Base-by-base conservation (phyloP, 768 basidiomycete species). In the Xerocomus spinulosus region DNA sequence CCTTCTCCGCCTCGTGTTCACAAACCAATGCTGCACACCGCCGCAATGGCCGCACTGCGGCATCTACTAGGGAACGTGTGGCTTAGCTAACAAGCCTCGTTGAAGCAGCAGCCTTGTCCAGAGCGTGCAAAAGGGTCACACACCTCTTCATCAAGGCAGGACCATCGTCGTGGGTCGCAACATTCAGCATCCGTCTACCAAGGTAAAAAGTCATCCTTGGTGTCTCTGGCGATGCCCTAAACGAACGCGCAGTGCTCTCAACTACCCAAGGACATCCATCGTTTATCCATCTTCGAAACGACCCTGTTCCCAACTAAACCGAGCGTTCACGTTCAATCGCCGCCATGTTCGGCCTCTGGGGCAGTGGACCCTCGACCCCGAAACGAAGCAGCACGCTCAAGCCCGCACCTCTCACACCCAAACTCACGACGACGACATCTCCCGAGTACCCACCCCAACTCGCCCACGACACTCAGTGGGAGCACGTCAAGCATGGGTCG, bases 401-500 rank as follows among this genome's bases (percentile, higher is more conserved):
- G 32, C 50, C 51, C 15, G 8, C 42, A n/a, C 59, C 62, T 2
- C 53, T 64, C 29, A 30, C 62, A 2, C 62, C 59, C 3, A 52
- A 61, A 35, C 59, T 59, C 24, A 58, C 62, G 2, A 59, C 59
- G 0, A 7, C 39, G 9, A 46, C 41, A 3, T 36, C 56, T 26
- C 32, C 46, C 12, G 52, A 57, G 29, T 53, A 50, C 28, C 53
- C 49, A 7, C 42, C 49, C 15, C 49, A 2, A 8, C 45, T 9
- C 0, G 1, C 40, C 20, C 49, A 50, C n/a, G 61, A 61, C 5
- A 5, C 49, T 2, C 61, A 53, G 26, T 63, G 60, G 60, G 61
- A 62, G 20, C 50, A 62, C 29, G 35, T 63, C 41, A 53, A 50
- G 17, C 23, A 10, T 3, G 58, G 48, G 1, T 32, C 61, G 14